These are phyloP conservation scores for Aureobasidium sp. DNA, from an alignment of 2,329 filamentous ascomycete genomes.

Conservation along the genomic window DNA sequence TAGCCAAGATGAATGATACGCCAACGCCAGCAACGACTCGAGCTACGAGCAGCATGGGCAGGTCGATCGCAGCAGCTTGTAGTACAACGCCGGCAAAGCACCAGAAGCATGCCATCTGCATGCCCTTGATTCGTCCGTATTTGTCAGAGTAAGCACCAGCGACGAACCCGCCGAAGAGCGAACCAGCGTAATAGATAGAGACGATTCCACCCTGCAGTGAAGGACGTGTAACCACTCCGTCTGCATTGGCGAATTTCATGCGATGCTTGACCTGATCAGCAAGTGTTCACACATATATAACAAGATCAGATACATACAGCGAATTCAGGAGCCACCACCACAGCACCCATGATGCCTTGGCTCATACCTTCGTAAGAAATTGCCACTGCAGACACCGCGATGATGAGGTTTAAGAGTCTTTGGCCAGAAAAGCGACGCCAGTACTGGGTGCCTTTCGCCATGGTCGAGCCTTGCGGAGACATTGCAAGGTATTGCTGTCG, in stretches of 20 bases:
- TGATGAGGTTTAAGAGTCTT: no score
- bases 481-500: neutral
- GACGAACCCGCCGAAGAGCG: conserved; percentile 20
- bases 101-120: conserved; percentile 23
- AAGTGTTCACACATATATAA: neutral
- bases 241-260: neutral
- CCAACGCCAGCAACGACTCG: conserved; percentile 24
- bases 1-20: conserved; percentile 18
- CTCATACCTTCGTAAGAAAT: no score
- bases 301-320: neutral
- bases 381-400: no score
- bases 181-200: conserved; percentile 16
- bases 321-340: no score
- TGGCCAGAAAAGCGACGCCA: no score
- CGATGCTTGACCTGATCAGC: neutral
- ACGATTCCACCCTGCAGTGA: conserved; percentile 16
- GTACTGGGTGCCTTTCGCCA: no score
- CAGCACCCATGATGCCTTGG: no score
- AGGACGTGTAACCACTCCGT: neutral
- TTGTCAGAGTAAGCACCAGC: conserved; percentile 16
- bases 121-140: conserved; percentile 24
- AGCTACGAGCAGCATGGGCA: conserved; percentile 21
- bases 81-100: conserved; percentile 22
- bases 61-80: conserved; percentile 21
- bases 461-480: no score